A percentile compares a stretch with the other conserved stretches of the same genome.
These are phyloP conservation scores for Dichomitus squalens DNA, from an alignment of 1,284 basidiomycete species.

Conservation along the genomic window DNA sequence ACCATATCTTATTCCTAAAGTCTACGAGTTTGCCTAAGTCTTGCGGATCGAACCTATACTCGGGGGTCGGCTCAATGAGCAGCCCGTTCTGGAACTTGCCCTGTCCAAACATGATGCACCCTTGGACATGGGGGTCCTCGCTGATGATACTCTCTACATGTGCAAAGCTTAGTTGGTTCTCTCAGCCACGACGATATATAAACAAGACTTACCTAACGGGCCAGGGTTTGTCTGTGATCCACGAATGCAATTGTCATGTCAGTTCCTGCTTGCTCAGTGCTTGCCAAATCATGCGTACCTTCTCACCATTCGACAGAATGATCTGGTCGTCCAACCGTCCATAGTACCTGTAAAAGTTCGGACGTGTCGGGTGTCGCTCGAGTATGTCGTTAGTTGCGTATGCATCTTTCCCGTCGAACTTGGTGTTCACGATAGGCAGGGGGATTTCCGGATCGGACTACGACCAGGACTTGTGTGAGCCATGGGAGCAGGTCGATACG, in stretches of 20 bases:
- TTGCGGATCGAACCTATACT: conserved; percentile 27
- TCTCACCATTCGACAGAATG: conserved; percentile 31
- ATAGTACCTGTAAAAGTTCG: conserved; percentile 43
- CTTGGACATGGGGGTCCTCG: conserved; percentile 31
- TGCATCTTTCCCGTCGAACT: conserved; percentile 28
- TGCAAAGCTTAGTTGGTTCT: not conserved
- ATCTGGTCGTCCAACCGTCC: conserved; percentile 51
- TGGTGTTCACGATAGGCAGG: conserved; percentile 31
- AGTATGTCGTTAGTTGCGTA: conserved; percentile 45
- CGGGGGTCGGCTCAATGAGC: conserved; percentile 37
- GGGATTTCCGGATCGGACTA: conserved; percentile 15
- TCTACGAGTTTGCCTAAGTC: conserved; percentile 26
- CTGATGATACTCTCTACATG: conserved; percentile 34
- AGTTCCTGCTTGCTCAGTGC: not conserved
- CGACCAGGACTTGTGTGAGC: no score
- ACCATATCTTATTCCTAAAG: conserved; percentile 39
- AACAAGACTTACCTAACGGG: conserved; percentile 37
- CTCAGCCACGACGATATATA: not conserved
- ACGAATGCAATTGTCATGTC: not conserved
- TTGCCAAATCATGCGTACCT: conserved; percentile 10
- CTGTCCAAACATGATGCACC: conserved; percentile 42
- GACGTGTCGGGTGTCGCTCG: conserved; percentile 43
- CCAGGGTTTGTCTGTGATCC: conserved; percentile 42
- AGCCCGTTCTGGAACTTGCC: conserved; percentile 41
- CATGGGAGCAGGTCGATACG: not conserved